Conservation (phyloP, 169 alveolate species). For the Cryptosporidium xiaoi region DNA sequence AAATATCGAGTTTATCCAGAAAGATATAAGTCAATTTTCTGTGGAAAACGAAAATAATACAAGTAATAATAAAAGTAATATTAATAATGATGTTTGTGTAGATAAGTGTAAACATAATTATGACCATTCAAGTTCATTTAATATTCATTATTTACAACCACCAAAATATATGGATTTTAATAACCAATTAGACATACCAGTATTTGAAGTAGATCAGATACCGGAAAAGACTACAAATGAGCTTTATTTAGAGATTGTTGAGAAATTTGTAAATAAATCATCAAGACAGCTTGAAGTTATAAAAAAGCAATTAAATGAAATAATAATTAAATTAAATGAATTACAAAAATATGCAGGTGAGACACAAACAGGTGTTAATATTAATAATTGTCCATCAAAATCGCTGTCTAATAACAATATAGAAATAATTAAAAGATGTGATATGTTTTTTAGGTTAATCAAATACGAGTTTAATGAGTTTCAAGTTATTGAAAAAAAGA, state of each 20-base stretch:
- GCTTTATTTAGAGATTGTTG: slow-evolving; percentile 62
- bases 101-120: background rate
- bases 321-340: slow-evolving; percentile 21
- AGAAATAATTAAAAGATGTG: slow-evolving; percentile 70
- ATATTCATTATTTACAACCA: background rate
- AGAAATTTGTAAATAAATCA: slow-evolving; percentile 51
- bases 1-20: slow-evolving; percentile 29
- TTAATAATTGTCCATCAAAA: background rate
- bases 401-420: background rate
- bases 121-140: background rate
- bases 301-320: slow-evolving; percentile 50
- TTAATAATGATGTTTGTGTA: background rate
- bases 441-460: slow-evolving; percentile 47
- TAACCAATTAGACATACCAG: slow-evolving; percentile 38
- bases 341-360: slow-evolving; percentile 67
- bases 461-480: slow-evolving; percentile 58
- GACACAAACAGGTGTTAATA: slow-evolving; percentile 8
- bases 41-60: background rate
- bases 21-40: slow-evolving; percentile 22
- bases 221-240: slow-evolving; percentile 44
- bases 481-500: slow-evolving; percentile 59
- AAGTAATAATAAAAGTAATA: background rate
- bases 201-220: slow-evolving; percentile 24
- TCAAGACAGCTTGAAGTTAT: slow-evolving; percentile 46
- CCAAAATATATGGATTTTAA: background rate